Evolutionary conservation across 306 rosid genomes (phyloP), one percentile per base, ranked within the genome.

Genomic region (Corylus americana): DNA sequence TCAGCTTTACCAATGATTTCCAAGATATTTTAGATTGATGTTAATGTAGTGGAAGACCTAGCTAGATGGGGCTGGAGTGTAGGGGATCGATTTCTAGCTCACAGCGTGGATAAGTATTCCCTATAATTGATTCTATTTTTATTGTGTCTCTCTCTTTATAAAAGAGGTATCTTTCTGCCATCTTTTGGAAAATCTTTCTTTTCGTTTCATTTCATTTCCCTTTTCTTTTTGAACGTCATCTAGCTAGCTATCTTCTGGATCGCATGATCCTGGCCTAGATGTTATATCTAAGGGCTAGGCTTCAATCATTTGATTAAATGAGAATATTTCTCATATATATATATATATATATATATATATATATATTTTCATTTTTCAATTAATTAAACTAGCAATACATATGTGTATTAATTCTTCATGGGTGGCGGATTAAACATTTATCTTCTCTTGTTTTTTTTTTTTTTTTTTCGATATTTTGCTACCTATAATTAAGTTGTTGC

Each of bases 101-200:
- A 61, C 53, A 77, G 76, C 66, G 75, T 69, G 77, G 71, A 75
- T 63, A 84, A 12, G 18, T 83, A 81, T 89, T 87, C 85, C 71
- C 78, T 76, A 69, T 86, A 85, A 78, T 79, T 76, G 96, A 89
- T 86, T 88, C 91, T 74, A 85, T 83, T 82, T 86, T 87, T 87
- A 76, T 83, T 81, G 87, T 79, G 77, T 84, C 86, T 74, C 75
- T 87, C 53, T 83, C 88, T 86, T 89, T 86, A 78, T 77, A 80
- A 86, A 90, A 85, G 83, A 81, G 81, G 71, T 42, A 66, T 88
- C 88, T 86, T 89, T 89, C 90, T 83, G 62, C 48, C 69, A 81
- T 80, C 76, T 72, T 77, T 39, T 48, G 29, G 31, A 31, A 45
- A 74, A 74, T 53, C 37, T 55, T 42, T 57, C 54, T 55, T 37